Percentiles rank a stretch among this genome's conserved stretches.
Conservation (phyloP, 345 rosid species). For the Sapria himalayana region DNA sequence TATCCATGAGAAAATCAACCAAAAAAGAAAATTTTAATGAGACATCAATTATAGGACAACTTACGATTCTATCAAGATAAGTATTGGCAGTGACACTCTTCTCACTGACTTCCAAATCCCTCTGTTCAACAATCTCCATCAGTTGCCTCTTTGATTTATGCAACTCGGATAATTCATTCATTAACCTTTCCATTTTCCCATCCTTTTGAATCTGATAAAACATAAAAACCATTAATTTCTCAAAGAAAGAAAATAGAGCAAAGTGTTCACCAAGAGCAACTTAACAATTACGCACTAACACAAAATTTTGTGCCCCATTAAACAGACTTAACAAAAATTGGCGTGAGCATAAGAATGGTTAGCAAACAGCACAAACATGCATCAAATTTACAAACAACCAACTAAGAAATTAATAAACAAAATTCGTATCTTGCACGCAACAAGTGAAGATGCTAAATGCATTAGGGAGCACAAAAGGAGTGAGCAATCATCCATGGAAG, state of each 20-base stretch:
- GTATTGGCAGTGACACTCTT: conserved; percentile 45
- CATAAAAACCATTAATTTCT: background rate
- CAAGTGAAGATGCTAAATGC: too few species aligned
- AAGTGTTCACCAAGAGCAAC: too few species aligned
- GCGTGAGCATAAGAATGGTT: too few species aligned
- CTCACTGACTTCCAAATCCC: conserved; percentile 59
- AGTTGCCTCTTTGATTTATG: conserved; percentile 79
- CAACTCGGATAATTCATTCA: conserved; percentile 42
- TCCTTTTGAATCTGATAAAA: conserved; percentile 57
- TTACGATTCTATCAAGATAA: conserved; percentile 73
- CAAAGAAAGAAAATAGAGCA: background rate
- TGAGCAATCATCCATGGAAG: background rate
- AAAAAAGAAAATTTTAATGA: background rate
- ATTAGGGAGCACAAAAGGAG: background rate
- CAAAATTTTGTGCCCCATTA: too few species aligned
- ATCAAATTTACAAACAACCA: too few species aligned
- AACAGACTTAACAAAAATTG: too few species aligned
- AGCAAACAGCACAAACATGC: too few species aligned
- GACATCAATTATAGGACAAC: conserved; percentile 5
- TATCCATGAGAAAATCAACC: too few species aligned
- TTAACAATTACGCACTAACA: too few species aligned
- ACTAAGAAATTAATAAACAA: background rate
- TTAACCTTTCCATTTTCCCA: conserved; percentile 59
- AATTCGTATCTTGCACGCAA: background rate
- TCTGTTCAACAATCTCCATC: conserved; percentile 63